Base-by-base conservation (phyloP, 2,329 filamentous ascomycete species). In the Fusarium xylarioides region DNA sequence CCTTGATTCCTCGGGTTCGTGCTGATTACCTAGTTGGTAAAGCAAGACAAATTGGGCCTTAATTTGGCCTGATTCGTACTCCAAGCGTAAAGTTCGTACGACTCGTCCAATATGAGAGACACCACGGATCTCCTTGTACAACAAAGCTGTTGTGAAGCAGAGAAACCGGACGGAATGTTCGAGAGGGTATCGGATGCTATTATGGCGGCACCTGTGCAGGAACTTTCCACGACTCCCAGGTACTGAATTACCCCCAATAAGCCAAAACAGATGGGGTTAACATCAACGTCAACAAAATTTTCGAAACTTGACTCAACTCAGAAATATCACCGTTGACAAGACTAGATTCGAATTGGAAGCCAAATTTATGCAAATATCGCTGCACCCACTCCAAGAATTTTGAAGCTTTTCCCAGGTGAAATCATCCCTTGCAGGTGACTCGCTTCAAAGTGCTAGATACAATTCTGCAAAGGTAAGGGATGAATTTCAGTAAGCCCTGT, bases 21-120 rank as follows among this genome's bases (percentile, higher is more conserved):
- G 55, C 40, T 55, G 35, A 67, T 73, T 71, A 43, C 61, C 57
- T 42, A 70, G 47, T 57, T 46, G 44, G 70, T 73, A 62, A 58
- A 67, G n/a, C 54, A 71, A 71, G 52, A 60, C 57, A 67, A n/a
- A 58, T 73, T 43, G 49, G 38, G 50, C 38, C n/a, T 53, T 47
- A 26, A 35, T 34, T 44, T 43, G 46, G 37, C 52, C 44, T 59
- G 32, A 60, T 66, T 54, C 26, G 65, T 57, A 55, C 44, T 47
- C 32, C 50, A 30, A 35, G 50, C 52, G 54, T 38, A 49, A 43
- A 50, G 32, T 40, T 42, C 42, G 57, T 66, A 21, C 52, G 35
- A 56, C 56, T 47, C 21, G 21, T 49, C 32, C 26, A 46, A 56
- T 30, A 35, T 40, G 38, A 61, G 43, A 50, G 37, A 38, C 43